Evolutionary conservation across 768 basidiomycete species (phyloP).

Genomic region (Mycena latifolia): DNA sequence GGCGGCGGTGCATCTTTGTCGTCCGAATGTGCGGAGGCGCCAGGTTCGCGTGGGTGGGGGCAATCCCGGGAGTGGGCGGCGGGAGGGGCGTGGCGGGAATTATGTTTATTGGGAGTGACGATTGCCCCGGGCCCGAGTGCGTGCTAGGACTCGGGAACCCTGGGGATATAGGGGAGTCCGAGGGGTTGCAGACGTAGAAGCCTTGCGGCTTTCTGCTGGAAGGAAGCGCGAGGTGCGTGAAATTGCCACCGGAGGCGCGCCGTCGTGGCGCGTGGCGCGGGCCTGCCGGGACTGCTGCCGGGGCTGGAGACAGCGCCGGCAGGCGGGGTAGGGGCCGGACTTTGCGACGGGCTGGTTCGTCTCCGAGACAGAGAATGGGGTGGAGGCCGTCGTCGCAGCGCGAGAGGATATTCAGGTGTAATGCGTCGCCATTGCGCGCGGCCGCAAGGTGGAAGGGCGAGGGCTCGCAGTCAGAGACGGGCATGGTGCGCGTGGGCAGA

Average conservation of each 20-base stretch:
- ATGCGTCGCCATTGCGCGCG: neutral
- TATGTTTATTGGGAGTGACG: constrained; percentile 6
- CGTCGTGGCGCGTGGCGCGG: constrained; percentile 8
- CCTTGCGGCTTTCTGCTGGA: neutral
- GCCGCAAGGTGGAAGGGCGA: no score
- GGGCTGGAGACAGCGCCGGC: neutral
- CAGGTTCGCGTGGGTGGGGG: neutral
- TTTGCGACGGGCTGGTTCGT: neutral
- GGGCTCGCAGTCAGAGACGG: neutral
- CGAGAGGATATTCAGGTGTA: neutral
- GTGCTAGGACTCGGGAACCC: neutral
- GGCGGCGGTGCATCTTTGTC: constrained; percentile 14
- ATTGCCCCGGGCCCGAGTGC: neutral
- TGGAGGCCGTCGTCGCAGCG: neutral
- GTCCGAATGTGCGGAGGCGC: neutral
- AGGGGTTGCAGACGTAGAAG: constrained; percentile 22
- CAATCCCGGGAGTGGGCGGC: constrained; percentile 5
- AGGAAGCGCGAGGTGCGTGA: neutral
- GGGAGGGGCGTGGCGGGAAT: constrained; percentile 20
- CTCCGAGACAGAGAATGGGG: neutral
- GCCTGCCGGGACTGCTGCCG: no score
- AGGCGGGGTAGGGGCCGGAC: constrained; percentile 6
- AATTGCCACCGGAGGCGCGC: constrained; percentile 21
- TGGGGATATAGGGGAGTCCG: constrained; percentile 26
- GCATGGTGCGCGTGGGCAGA: no score